Evolutionary conservation across 352 stramenopile species (phyloP).

Genomic region (Phytophthora aleatoria): DNA sequence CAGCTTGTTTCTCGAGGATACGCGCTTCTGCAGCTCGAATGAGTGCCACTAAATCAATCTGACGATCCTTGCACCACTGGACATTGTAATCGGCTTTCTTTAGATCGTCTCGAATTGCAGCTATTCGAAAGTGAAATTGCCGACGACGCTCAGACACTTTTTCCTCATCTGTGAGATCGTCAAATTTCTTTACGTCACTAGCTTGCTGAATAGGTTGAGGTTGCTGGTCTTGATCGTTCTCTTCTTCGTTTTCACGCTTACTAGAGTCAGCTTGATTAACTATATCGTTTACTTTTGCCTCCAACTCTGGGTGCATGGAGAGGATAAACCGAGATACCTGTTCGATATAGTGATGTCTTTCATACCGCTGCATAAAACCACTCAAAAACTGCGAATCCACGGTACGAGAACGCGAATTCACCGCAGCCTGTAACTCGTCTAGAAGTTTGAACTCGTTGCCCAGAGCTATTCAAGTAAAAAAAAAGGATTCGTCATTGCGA

Average conservation of each 20-base stretch:
- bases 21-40: conserved; percentile 69
- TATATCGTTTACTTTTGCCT: conserved; percentile 58
- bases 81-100: conserved; percentile 78
- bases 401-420: conserved; percentile 67
- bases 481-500: background rate
- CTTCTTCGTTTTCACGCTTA: background rate
- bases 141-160: conserved; percentile 57
- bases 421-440: conserved; percentile 79
- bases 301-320: conserved; percentile 50
- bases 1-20: conserved; percentile 81
- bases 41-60: conserved; percentile 69
- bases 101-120: conserved; percentile 55
- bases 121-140: conserved; percentile 80
- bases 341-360: conserved; percentile 68
- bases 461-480: conserved; percentile 37
- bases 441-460: conserved; percentile 72
- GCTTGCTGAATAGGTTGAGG: conserved; percentile 8
- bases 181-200: conserved; percentile 37
- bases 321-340: conserved; percentile 74
- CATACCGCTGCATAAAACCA: conserved; percentile 84
- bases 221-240: conserved; percentile 13
- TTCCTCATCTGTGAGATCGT: conserved; percentile 58
- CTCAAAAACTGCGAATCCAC: conserved; percentile 83
- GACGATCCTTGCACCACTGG: conserved; percentile 74
- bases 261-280: conserved; percentile 20